These are phyloP conservation scores for Xylariaceae sp. DNA, from an alignment of 2,329 filamentous ascomycete genomes.

Conservation along the genomic window DNA sequence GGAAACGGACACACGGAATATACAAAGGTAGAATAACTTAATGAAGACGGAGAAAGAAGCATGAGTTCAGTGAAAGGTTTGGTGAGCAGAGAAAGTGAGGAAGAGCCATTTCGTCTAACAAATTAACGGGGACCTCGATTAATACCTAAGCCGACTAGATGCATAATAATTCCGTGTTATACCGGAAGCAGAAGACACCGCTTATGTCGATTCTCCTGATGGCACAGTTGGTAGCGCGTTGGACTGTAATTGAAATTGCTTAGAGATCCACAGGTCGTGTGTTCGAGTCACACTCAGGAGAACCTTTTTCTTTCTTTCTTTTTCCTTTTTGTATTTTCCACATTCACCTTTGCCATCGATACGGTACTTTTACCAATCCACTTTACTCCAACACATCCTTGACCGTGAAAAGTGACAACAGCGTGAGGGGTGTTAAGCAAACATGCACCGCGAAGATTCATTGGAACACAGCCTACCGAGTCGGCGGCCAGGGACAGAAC, in stretches of 20 bases:
- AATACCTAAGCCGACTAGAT: background rate
- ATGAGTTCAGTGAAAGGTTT: too few species aligned
- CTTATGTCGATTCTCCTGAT: constrained; percentile 10
- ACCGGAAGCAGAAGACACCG: too few species aligned
- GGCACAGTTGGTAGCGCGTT: constrained; percentile 22
- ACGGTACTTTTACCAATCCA: background rate
- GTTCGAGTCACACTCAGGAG: constrained; percentile 13
- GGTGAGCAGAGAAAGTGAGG: too few species aligned
- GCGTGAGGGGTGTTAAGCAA: too few species aligned
- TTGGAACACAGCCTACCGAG: background rate
- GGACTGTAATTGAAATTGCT: constrained; percentile 19
- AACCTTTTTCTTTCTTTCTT: background rate
- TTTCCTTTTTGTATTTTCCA: background rate
- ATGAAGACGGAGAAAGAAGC: too few species aligned
- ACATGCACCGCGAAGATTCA: background rate
- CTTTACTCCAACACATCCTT: background rate
- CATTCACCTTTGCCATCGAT: background rate
- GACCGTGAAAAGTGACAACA: too few species aligned
- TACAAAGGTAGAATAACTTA: too few species aligned
- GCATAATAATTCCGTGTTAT: too few species aligned
- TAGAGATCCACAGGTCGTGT: constrained; percentile 7
- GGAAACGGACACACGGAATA: too few species aligned
- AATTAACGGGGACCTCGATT: too few species aligned
- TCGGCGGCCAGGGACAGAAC: background rate
- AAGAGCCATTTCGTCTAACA: too few species aligned